Conservation (phyloP, 768 basidiomycete genomes). For the Chlorophyllum brunneum region DNA sequence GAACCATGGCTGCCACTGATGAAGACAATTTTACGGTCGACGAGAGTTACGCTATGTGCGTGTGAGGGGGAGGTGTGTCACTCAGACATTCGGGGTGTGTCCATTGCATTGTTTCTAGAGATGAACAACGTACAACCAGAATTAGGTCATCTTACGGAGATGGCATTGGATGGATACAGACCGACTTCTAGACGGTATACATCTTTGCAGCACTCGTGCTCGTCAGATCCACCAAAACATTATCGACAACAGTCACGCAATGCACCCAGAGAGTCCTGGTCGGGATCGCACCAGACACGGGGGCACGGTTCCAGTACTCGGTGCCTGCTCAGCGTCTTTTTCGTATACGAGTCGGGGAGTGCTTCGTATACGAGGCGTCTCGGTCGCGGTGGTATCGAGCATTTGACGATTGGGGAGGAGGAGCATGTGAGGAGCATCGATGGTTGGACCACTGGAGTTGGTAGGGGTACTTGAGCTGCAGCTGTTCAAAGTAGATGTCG, state of each 20-base stretch:
- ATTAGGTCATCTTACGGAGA: not conserved
- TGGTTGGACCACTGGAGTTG: no score
- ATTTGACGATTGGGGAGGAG: no score
- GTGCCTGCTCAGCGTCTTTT: slow-evolving; percentile 52
- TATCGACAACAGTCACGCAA: slow-evolving; percentile 79
- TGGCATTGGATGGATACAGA: slow-evolving; percentile 23
- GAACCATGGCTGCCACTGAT: slow-evolving; percentile 87
- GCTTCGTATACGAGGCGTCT: no score
- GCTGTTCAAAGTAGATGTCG: no score
- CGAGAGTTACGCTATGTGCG: slow-evolving; percentile 84
- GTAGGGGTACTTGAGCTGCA: no score
- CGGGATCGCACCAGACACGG: slow-evolving; percentile 69
- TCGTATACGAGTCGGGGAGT: slow-evolving; percentile 61
- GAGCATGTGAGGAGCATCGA: no score
- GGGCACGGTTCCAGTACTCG: slow-evolving; percentile 81
- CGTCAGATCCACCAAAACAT: slow-evolving; percentile 87
- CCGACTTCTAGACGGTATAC: slow-evolving; percentile 86
- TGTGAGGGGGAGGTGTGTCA: slow-evolving; percentile 81
- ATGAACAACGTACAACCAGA: no score
- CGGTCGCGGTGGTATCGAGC: no score
- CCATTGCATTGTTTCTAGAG: slow-evolving; percentile 86
- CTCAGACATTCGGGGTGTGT: slow-evolving; percentile 71
- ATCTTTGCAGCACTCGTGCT: slow-evolving; percentile 67
- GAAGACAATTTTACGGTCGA: slow-evolving; percentile 75
- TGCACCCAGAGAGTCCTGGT: slow-evolving; percentile 74